Percentiles rank a stretch among this genome's conserved stretches.
Conservation (phyloP, 2,329 filamentous ascomycete genomes). For the Trichoderma polysporum region DNA sequence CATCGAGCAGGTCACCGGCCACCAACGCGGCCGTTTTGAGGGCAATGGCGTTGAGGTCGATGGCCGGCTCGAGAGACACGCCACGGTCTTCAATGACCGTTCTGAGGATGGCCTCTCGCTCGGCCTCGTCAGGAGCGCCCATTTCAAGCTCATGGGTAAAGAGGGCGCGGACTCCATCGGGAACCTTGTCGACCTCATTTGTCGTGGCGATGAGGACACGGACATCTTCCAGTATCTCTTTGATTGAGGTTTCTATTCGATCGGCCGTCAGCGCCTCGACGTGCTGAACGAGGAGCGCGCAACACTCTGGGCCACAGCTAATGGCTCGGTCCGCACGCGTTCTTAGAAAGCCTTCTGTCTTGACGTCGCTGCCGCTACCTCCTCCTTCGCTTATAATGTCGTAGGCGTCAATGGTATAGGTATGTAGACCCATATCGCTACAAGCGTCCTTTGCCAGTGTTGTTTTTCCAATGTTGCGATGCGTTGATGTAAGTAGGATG, state of each 20-base stretch:
- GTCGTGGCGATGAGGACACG: conserved; percentile 90
- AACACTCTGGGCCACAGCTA: conserved; percentile 80
- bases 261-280: conserved; percentile 90
- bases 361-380: conserved; percentile 83
- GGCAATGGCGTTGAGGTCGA: conserved; percentile 81
- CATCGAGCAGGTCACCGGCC: conserved; percentile 89
- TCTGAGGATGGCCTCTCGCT: conserved; percentile 82
- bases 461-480: conserved; percentile 91
- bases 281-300: conserved; percentile 81
- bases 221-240: conserved; percentile 76
- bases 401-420: conserved; percentile 85
- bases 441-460: conserved; percentile 74
- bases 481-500: conserved; percentile 84
- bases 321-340: conserved; percentile 85
- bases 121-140: conserved; percentile 85
- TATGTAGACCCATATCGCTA: conserved; percentile 85
- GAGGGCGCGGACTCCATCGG: conserved; percentile 82
- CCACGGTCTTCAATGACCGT: conserved; percentile 75
- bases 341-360: conserved; percentile 88
- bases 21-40: conserved; percentile 95
- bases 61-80: conserved; percentile 75
- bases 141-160: conserved; percentile 97
- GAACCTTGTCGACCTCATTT: conserved; percentile 91
- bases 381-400: conserved; percentile 88
- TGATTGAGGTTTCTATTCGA: conserved; percentile 80